These are phyloP conservation scores for Globisporangium camurandrum DNA, from an alignment of 352 stramenopile genomes.

Conservation along the genomic window DNA sequence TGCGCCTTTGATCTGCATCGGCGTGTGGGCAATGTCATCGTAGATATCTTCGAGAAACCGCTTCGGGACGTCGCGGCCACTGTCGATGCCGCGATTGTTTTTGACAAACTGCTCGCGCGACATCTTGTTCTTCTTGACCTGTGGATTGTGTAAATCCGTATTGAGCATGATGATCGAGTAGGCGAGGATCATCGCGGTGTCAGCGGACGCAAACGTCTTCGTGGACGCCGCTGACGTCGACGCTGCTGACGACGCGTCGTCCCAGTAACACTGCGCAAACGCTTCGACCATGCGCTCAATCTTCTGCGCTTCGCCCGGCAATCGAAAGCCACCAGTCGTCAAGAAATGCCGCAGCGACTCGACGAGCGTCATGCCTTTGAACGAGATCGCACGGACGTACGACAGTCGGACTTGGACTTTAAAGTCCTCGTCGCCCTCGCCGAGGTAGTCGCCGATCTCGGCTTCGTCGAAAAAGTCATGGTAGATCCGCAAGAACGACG, in stretches of 20 bases:
- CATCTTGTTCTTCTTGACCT: conserved; percentile 95
- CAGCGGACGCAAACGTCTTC: conserved; percentile 61
- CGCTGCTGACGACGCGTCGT: conserved; percentile 92
- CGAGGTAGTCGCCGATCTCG: conserved; percentile 94
- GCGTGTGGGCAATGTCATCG: conserved; percentile 89
- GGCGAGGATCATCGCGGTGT: conserved; percentile 87
- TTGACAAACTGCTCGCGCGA: conserved; percentile 96
- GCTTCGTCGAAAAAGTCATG: conserved; percentile 88
- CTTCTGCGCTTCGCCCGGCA: conserved; percentile 97
- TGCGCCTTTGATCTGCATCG: conserved; percentile 89
- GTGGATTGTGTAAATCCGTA: conserved; percentile 85
- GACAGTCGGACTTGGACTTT: conserved; percentile 91
- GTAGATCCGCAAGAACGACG: conserved; percentile 93
- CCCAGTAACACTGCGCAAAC: conserved; percentile 97
- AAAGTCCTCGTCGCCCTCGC: conserved; percentile 86
- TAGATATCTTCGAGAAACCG: conserved; percentile 94
- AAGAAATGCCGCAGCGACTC: conserved; percentile 95
- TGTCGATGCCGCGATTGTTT: conserved; percentile 93
- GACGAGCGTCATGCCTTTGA: conserved; percentile 96
- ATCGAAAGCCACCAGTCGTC: conserved; percentile 94
- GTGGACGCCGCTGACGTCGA: no score
- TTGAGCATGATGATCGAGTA: conserved; percentile 91
- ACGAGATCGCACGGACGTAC: conserved; percentile 94
- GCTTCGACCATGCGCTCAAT: conserved; percentile 97
- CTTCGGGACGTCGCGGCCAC: conserved; percentile 84